A percentile compares a stretch with the other conserved stretches of the same genome.
phyloP scores from a whole-genome alignment of 257 asterid genomes.

The Nicotiana paniculata region DNA sequence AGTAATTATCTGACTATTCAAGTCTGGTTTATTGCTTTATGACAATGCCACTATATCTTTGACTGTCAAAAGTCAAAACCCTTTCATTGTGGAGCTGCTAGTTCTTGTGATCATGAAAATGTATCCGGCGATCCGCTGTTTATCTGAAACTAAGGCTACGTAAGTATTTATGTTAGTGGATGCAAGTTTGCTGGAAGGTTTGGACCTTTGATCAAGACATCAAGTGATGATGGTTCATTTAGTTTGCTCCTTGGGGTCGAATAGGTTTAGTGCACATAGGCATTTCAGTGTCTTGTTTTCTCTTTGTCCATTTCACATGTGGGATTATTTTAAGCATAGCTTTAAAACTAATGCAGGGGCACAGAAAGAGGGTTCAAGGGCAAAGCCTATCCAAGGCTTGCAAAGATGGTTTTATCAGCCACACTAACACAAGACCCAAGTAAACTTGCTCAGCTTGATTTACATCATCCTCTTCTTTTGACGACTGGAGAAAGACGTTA shows the following conservation, averaged over 20 bases:
- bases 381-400: constrained; percentile 65
- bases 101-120: background rate
- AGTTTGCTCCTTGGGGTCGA: background rate
- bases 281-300: background rate
- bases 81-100: background rate
- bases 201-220: background rate
- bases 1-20: background rate
- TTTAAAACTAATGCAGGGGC: constrained; percentile 43
- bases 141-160: background rate
- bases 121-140: background rate
- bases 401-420: constrained; percentile 85
- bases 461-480: constrained; percentile 81
- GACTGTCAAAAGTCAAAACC: background rate
- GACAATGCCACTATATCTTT: background rate
- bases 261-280: background rate
- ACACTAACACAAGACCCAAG: constrained; percentile 96
- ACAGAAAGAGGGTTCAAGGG: constrained; percentile 79
- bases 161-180: background rate
- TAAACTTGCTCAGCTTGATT: constrained; percentile 80
- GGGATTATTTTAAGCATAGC: background rate
- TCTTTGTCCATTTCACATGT: background rate
- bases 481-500: constrained; percentile 68
- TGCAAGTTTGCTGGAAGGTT: background rate
- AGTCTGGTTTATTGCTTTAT: background rate
- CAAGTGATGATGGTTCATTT: background rate